Percentiles rank a stretch among this genome's conserved stretches.
Evolutionary conservation across 495 filamentous ascomycete species (phyloP).

Genomic region (Cercophora newfieldiana): DNA sequence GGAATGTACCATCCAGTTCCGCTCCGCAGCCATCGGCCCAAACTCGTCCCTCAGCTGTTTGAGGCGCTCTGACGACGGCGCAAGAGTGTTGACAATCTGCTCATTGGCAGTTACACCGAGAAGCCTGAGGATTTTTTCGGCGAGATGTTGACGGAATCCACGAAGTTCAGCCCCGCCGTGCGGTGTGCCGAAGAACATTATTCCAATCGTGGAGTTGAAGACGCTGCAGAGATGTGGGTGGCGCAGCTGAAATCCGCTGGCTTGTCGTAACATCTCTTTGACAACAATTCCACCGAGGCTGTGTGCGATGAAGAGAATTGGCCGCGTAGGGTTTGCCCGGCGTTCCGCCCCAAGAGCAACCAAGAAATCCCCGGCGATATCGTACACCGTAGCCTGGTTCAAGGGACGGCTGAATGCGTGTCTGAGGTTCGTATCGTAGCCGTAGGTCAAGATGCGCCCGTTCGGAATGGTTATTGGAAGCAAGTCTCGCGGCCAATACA

Average conservation of each 20-base stretch:
- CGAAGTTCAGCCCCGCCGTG: conserved; percentile 40
- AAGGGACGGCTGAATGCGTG: conserved; percentile 28
- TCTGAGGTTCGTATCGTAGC: conserved; percentile 47
- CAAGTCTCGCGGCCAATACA: conserved; percentile 51
- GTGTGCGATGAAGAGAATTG: conserved; percentile 51
- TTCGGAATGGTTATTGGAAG: conserved; percentile 46
- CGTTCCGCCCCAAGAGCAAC: conserved; percentile 19
- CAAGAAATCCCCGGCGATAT: conserved; percentile 38
- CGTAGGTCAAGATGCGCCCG: conserved; percentile 51
- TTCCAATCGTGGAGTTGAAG: conserved; percentile 37
- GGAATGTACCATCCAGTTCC: conserved; percentile 37
- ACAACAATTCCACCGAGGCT: conserved; percentile 55
- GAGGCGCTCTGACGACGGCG: conserved; percentile 35
- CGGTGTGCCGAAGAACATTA: conserved; percentile 49
- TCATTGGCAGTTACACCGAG: conserved; percentile 30
- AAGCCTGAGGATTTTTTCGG: conserved; percentile 22
- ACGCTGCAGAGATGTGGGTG: conserved; percentile 28
- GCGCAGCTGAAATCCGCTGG: conserved; percentile 9
- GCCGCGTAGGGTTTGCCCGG: conserved; percentile 28
- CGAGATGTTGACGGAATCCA: conserved; percentile 14
- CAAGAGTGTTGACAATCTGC: conserved; percentile 27
- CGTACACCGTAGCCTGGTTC: conserved; percentile 36
- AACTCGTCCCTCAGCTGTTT: conserved; percentile 36
- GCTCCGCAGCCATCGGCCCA: conserved; percentile 24
- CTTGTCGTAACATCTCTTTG: conserved; percentile 41